These are phyloP conservation scores for Pythium aristosporum DNA, from an alignment of 352 stramenopile species.

Conservation along the genomic window DNA sequence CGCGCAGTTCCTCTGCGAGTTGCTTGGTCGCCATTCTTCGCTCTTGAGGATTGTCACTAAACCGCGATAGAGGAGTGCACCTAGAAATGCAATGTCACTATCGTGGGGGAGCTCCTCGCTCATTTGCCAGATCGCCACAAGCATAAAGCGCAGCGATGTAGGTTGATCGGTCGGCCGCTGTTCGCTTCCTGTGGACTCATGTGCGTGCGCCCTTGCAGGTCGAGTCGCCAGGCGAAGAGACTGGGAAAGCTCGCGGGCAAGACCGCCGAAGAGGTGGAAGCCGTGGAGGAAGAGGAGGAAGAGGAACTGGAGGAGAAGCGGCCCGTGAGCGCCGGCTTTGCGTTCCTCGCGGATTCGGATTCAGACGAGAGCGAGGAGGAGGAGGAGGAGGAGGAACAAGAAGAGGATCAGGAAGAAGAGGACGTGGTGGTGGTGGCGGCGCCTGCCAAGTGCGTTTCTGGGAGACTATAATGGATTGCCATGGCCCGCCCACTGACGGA, in stretches of 20 bases:
- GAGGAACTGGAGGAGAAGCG: slow-evolving; percentile 57
- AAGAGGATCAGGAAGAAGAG: slow-evolving; percentile 36
- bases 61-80: too few relatives aligned
- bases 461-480: neutral
- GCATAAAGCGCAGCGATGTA: too few relatives aligned
- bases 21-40: slow-evolving; percentile 34
- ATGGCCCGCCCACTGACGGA: neutral
- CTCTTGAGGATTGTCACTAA: neutral
- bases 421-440: slow-evolving; percentile 3
- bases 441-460: slow-evolving; percentile 1
- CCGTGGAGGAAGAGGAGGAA: slow-evolving; percentile 35
- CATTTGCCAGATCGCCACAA: too few relatives aligned
- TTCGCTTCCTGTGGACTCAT: neutral
- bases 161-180: too few relatives aligned
- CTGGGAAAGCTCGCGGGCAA: slow-evolving; percentile 49
- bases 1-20: slow-evolving; percentile 68
- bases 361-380: slow-evolving; percentile 37
- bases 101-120: too few relatives aligned
- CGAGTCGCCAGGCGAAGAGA: slow-evolving; percentile 75
- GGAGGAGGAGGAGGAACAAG: slow-evolving; percentile 23
- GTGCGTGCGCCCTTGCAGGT: slow-evolving; percentile 36
- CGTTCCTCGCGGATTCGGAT: slow-evolving; percentile 72
- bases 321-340: slow-evolving; percentile 55
- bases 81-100: too few relatives aligned
- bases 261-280: slow-evolving; percentile 19